phyloP scores from a whole-genome alignment of 139 green algal species.

The Ostreobium quekettii region DNA sequence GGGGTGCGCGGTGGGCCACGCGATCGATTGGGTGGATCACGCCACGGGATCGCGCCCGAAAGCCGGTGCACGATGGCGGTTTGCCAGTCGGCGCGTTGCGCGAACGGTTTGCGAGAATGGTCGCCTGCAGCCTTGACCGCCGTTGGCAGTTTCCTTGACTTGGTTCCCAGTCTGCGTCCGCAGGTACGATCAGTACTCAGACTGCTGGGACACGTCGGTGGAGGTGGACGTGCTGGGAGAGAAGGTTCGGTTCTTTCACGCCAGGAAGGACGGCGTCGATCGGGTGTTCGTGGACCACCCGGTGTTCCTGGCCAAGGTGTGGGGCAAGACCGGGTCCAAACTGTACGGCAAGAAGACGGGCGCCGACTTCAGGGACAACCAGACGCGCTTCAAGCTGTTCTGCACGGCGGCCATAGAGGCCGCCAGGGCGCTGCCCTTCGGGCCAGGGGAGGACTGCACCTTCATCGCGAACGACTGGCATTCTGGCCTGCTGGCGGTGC shows the following conservation, averaged over 20 bases:
- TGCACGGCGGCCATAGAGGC: slow-evolving; percentile 78
- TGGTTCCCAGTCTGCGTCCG: not conserved
- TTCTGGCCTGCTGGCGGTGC: slow-evolving; percentile 70
- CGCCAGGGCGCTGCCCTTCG: slow-evolving; percentile 63
- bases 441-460: slow-evolving; percentile 77
- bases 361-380: slow-evolving; percentile 92
- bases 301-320: slow-evolving; percentile 83
- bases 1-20: too few species aligned
- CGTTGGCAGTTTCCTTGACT: not conserved
- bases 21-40: too few species aligned
- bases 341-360: slow-evolving; percentile 88
- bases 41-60: too few species aligned
- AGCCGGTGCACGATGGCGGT: too few species aligned
- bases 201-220: slow-evolving; percentile 91
- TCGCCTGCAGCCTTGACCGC: not conserved
- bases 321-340: slow-evolving; percentile 91
- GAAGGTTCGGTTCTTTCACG: slow-evolving; percentile 94
- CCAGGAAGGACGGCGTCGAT: slow-evolving; percentile 91
- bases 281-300: slow-evolving; percentile 94
- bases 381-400: slow-evolving; percentile 93
- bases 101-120: not conserved
- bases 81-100: too few species aligned
- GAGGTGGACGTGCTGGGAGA: slow-evolving; percentile 70
- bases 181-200: slow-evolving; percentile 94
- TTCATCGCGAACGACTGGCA: slow-evolving; percentile 95